phyloP scores from a whole-genome alignment of 192 early-diverging fungal species.

The Thamnidium elegans region DNA sequence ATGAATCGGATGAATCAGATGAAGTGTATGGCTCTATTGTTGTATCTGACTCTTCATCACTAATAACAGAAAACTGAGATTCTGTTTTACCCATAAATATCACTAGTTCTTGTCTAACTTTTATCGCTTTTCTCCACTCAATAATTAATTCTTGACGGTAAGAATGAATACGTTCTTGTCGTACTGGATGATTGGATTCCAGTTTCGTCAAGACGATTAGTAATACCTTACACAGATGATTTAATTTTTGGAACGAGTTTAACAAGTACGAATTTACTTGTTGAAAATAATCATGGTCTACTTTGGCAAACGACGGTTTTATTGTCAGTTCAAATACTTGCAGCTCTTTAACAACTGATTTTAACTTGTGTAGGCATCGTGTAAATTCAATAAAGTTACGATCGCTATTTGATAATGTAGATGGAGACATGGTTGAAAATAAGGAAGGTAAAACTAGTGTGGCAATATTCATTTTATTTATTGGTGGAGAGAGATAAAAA shows the following conservation, averaged over 20 bases:
- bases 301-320: neutral
- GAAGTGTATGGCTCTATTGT: neutral
- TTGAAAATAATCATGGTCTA: neutral
- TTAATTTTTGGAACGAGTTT: slow-evolving; percentile 15
- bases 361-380: slow-evolving; percentile 25
- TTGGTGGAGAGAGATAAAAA: neutral
- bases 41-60: neutral
- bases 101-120: slow-evolving; percentile 4
- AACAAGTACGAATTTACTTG: slow-evolving; percentile 12
- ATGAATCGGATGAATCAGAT: neutral
- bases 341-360: slow-evolving; percentile 18
- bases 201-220: slow-evolving; percentile 20
- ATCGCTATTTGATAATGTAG: slow-evolving; percentile 7
- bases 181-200: slow-evolving; percentile 14
- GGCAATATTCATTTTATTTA: slow-evolving; percentile 6
- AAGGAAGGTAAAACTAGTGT: neutral
- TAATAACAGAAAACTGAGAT: neutral
- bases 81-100: neutral
- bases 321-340: slow-evolving; percentile 15
- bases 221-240: slow-evolving; percentile 19
- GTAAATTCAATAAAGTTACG: slow-evolving; percentile 25
- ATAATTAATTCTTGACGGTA: slow-evolving; percentile 16
- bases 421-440: neutral
- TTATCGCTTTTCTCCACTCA: slow-evolving; percentile 19
- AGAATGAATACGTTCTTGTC: slow-evolving; percentile 18